Conservation (phyloP, 176 grass and related monocot genomes). For the Paspalum notatum region DNA sequence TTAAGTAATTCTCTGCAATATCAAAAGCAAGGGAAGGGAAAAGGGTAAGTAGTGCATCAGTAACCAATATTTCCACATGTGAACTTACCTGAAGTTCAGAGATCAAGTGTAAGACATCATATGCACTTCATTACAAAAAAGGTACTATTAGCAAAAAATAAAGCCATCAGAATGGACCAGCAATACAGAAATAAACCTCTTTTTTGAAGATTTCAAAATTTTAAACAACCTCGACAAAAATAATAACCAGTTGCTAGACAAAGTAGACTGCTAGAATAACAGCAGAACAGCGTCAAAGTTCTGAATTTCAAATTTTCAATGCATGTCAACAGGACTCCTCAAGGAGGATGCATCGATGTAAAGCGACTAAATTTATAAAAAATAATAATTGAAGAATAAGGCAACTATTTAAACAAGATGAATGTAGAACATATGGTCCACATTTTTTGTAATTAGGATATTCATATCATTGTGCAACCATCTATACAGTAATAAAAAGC, state of each 20-base stretch:
- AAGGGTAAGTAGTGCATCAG: conserved; percentile 61
- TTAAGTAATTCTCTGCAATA: neutral
- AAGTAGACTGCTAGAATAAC: neutral
- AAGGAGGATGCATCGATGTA: conserved; percentile 19
- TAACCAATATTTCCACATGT: conserved; percentile 54
- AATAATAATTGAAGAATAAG: neutral
- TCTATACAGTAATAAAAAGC: neutral
- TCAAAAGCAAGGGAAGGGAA: conserved; percentile 2
- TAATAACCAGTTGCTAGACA: neutral
- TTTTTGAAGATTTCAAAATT: neutral
- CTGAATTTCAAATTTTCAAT: neutral
- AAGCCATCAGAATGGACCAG: neutral
- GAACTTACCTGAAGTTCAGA: conserved; percentile 67
- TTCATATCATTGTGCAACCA: neutral
- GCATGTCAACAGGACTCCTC: neutral
- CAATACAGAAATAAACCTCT: conserved; percentile 2
- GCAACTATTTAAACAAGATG: neutral
- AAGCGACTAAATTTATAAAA: neutral
- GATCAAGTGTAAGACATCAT: conserved; percentile 72
- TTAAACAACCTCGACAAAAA: neutral
- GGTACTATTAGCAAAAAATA: neutral
- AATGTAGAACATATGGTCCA: neutral
- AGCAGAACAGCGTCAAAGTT: neutral
- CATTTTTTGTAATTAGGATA: neutral
- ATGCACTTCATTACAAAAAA: conserved; percentile 32